Evolutionary conservation across 176 grass and related monocot species (phyloP).

Genomic region (Pontederia paniculata): DNA sequence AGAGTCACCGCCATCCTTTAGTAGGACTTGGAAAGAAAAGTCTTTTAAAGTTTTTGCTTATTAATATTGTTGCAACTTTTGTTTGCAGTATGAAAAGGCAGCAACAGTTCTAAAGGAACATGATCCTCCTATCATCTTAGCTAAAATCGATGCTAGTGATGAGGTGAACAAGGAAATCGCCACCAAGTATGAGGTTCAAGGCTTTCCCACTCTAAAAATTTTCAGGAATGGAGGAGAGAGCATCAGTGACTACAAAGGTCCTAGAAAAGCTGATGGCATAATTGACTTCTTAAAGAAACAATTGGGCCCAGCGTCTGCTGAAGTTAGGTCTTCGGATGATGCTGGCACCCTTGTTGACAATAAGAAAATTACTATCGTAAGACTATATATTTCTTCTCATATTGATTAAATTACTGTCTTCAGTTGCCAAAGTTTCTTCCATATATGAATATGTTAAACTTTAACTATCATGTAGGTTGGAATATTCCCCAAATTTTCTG

Average conservation of each 20-base stretch:
- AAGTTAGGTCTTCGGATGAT: slow-evolving; percentile 42
- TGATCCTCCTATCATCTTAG: slow-evolving; percentile 30
- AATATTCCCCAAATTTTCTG: slow-evolving; percentile 67
- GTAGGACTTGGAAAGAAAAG: background rate
- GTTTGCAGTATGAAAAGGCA: slow-evolving; percentile 75
- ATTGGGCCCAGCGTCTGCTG: slow-evolving; percentile 44
- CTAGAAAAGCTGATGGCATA: slow-evolving; percentile 53
- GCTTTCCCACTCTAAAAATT: slow-evolving; percentile 66
- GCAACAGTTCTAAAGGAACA: slow-evolving; percentile 42
- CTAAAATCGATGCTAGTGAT: slow-evolving; percentile 56
- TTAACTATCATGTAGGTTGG: slow-evolving; percentile 44
- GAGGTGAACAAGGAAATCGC: slow-evolving; percentile 65
- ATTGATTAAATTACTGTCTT: background rate
- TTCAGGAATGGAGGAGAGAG: slow-evolving; percentile 41
- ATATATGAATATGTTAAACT: background rate
- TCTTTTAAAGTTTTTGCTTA: background rate
- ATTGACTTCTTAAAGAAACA: slow-evolving; percentile 68
- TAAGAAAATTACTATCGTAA: slow-evolving; percentile 59
- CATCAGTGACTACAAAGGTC: slow-evolving; percentile 42
- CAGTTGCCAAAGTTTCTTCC: background rate
- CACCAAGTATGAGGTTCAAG: slow-evolving; percentile 42
- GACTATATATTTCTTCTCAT: slow-evolving; percentile 16
- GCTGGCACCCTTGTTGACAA: slow-evolving; percentile 21
- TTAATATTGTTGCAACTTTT: slow-evolving; percentile 11
- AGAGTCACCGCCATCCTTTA: background rate